Conservation (phyloP, 495 filamentous ascomycete genomes). For the Neurospora tetrasperma region DNA sequence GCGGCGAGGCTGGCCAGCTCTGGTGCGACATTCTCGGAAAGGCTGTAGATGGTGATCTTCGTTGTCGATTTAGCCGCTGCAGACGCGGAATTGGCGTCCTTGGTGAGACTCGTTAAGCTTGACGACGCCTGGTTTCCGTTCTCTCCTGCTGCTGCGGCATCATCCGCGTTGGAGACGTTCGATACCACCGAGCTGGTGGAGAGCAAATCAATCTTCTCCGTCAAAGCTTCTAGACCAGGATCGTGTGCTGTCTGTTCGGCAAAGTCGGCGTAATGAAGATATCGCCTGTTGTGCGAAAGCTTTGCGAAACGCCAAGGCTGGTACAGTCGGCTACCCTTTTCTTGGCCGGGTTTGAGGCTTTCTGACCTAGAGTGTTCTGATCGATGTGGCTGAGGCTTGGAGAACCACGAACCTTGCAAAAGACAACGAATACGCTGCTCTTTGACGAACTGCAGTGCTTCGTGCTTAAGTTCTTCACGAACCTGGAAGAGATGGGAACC, state of each 20-base stretch:
- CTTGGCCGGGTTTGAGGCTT: constrained; percentile 13
- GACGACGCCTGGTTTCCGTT: constrained; percentile 5
- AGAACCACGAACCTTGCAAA: constrained; percentile 84
- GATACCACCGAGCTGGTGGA: constrained; percentile 86
- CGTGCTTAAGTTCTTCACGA: constrained; percentile 83
- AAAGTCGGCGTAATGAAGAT: constrained; percentile 89
- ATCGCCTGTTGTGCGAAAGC: constrained; percentile 82
- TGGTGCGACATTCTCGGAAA: constrained; percentile 24
- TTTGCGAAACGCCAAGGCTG: constrained; percentile 70
- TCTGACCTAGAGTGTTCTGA: neutral
- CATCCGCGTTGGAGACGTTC: constrained; percentile 63
- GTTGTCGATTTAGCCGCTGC: constrained; percentile 45
- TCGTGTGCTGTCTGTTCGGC: constrained; percentile 49
- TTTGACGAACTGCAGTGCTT: constrained; percentile 90
- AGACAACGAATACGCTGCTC: constrained; percentile 94
- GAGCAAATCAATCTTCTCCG: constrained; percentile 81
- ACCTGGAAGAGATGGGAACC: constrained; percentile 81
- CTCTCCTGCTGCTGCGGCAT: constrained; percentile 11
- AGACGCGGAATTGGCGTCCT: constrained; percentile 11
- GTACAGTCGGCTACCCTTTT: constrained; percentile 16
- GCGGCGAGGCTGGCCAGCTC: neutral
- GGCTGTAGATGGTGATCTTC: constrained; percentile 87
- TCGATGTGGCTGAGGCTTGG: constrained; percentile 36
- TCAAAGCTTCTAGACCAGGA: constrained; percentile 63
- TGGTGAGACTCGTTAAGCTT: constrained; percentile 23